Base-by-base conservation (phyloP, 192 early-diverging fungal species). In the Dispira simplex region DNA sequence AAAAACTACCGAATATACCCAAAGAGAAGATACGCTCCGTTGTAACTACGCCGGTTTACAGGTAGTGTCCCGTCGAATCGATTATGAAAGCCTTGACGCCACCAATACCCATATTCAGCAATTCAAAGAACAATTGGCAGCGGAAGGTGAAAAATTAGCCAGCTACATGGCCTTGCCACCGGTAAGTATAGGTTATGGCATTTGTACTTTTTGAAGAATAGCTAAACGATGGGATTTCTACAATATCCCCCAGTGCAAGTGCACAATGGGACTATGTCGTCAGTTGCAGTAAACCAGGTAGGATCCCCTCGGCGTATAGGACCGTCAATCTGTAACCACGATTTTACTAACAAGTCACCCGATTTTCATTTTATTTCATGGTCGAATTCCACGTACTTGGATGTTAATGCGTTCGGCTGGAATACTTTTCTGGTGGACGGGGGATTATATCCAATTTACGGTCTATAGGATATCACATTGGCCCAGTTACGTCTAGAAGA, bases 1-100 rank as follows among this genome's bases (percentile, higher is more conserved):
- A 46, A 77, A 77, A 56, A 52, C 58, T 8, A 23, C 39, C 16
- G 76, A 77, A 65, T 77, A 77, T 32, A 25, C 57, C 20, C 57
- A 39, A 25, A 62, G 76, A 0, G 47, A 74, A 25, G 66, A 26
- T 1, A 64, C 67, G 27, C 57, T 72, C 1, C 1, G 18, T 9
- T 20, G 21, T 8, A 9, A 51, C 16, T 51, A 51, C 9, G 48
- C 48, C 48, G 48, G 21, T 20, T 23, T 16, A 9, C 48, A 23
- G 16, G 21, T 8, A 20, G 48, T 4, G 48, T 16, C 48, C 48
- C 48, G 48, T 20, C 18, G 48, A 51, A 20, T 51, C 18, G 48
- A 51, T 51, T 51, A 51, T 9, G 18, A 1, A 51, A 51, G 18
- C 4, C 48, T 51, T 23, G 18, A 51, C 3, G 48, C 9, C 48